These are phyloP conservation scores for Russula ochroleuca DNA, from an alignment of 768 basidiomycete species.

Conservation along the genomic window DNA sequence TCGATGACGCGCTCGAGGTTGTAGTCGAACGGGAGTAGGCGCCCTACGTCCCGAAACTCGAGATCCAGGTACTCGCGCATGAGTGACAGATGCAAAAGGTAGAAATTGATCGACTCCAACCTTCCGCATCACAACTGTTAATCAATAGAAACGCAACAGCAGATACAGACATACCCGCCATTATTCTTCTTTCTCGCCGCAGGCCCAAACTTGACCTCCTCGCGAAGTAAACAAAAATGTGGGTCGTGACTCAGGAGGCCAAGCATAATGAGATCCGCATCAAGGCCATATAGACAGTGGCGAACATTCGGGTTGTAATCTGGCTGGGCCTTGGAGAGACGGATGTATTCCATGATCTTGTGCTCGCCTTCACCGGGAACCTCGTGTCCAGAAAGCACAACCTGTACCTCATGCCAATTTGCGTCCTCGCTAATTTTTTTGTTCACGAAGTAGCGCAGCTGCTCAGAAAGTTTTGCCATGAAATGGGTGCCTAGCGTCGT, in stretches of 20 bases:
- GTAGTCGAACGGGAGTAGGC: conserved; percentile 71
- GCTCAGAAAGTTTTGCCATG: conserved; percentile 88
- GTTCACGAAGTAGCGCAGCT: conserved; percentile 93
- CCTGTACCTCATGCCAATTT: conserved; percentile 87
- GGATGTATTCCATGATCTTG: conserved; percentile 99
- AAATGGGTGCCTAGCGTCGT: conserved; percentile 73
- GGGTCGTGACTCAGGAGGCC: conserved; percentile 96
- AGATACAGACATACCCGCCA: conserved; percentile 41
- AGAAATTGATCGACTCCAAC: conserved; percentile 84
- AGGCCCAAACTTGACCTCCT: conserved; percentile 98
- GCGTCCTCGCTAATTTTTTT: conserved; percentile 98
- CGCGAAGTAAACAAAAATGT: conserved; percentile 94
- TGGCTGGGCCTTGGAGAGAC: conserved; percentile 88
- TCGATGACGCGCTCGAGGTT: conserved; percentile 93
- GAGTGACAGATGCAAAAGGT: conserved; percentile 87
- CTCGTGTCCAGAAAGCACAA: conserved; percentile 94
- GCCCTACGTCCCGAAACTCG: conserved; percentile 77
- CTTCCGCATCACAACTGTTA: conserved; percentile 29
- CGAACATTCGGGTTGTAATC: conserved; percentile 95
- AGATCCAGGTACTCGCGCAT: conserved; percentile 97
- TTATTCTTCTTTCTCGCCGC: conserved; percentile 64
- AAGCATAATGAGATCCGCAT: conserved; percentile 98
- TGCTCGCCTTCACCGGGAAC: conserved; percentile 99
- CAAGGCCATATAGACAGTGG: conserved; percentile 97
- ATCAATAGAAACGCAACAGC: neutral